A percentile compares a stretch with the other conserved stretches of the same genome.
These are phyloP conservation scores for Apiotrichum veenhuisii DNA, from an alignment of 1,284 basidiomycete species.

Conservation along the genomic window DNA sequence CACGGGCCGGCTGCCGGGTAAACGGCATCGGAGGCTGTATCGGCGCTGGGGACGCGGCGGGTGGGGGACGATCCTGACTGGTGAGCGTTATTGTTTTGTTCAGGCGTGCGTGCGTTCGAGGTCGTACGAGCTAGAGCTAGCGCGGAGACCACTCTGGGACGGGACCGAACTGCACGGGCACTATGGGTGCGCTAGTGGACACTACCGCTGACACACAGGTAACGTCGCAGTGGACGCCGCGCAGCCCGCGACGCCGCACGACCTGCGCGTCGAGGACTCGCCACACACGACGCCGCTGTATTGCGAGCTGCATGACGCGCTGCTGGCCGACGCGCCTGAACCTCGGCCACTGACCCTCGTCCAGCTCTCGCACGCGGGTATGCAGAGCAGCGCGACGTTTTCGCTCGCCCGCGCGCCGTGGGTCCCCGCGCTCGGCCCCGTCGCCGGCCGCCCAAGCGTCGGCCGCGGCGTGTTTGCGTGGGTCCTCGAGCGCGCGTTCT, in stretches of 20 bases:
- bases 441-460: conserved; percentile 56
- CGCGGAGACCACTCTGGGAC: too few species aligned
- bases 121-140: too few species aligned
- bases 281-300: conserved; percentile 54
- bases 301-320: conserved; percentile 54
- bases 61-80: conserved; percentile 88
- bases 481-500: conserved; percentile 57
- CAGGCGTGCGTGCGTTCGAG: too few species aligned
- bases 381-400: conserved; percentile 65
- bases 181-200: too few species aligned
- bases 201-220: conserved; percentile 54
- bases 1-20: conserved; percentile 68
- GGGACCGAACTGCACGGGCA: too few species aligned
- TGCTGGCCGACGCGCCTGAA: conserved; percentile 50
- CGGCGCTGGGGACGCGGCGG: conserved; percentile 67
- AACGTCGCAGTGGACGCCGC: conserved; percentile 72
- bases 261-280: conserved; percentile 61
- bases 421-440: conserved; percentile 66
- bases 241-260: conserved; percentile 77
- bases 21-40: conserved; percentile 65
- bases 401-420: conserved; percentile 36
- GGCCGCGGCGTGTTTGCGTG: conserved; percentile 47
- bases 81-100: conserved; percentile 28
- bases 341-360: conserved; percentile 53
- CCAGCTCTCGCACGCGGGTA: conserved; percentile 81